Conservation (phyloP, 352 stramenopile species). For the Globisporangium camurandrum region DNA sequence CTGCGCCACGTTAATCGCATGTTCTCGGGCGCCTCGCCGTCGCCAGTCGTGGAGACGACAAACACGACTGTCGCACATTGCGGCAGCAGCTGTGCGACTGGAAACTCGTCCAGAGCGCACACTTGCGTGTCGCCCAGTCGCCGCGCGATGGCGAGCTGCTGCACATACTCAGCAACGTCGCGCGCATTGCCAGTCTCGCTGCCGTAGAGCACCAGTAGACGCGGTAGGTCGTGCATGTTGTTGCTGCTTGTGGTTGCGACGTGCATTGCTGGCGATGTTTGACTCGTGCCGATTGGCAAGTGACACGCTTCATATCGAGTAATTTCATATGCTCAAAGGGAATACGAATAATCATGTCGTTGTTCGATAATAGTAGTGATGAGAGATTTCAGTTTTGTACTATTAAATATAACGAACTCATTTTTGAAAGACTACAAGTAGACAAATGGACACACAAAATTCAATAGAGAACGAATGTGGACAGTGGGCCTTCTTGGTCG, state of each 20-base stretch:
- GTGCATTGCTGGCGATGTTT: neutral
- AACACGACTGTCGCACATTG: constrained; percentile 75
- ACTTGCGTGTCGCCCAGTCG: constrained; percentile 46
- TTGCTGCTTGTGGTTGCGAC: no score
- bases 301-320: no score
- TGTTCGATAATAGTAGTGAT: neutral
- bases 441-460: no score
- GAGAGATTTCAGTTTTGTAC: neutral
- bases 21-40: constrained; percentile 89
- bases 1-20: constrained; percentile 83
- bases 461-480: no score
- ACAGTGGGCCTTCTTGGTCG: no score
- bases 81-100: constrained; percentile 37
- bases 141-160: constrained; percentile 52
- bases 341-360: no score
- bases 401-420: neutral
- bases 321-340: no score
- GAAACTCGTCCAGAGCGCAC: constrained; percentile 62
- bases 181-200: constrained; percentile 87
- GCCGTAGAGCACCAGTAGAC: constrained; percentile 84
- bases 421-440: no score
- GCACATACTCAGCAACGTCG: constrained; percentile 80
- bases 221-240: constrained; percentile 9
- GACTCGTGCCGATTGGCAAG: no score
- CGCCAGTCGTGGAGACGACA: constrained; percentile 87